A percentile compares a stretch with the other conserved stretches of the same genome.
These are phyloP conservation scores for Pseudocercospora fijiensis DNA, from an alignment of 2,329 filamentous ascomycete genomes.

Conservation along the genomic window DNA sequence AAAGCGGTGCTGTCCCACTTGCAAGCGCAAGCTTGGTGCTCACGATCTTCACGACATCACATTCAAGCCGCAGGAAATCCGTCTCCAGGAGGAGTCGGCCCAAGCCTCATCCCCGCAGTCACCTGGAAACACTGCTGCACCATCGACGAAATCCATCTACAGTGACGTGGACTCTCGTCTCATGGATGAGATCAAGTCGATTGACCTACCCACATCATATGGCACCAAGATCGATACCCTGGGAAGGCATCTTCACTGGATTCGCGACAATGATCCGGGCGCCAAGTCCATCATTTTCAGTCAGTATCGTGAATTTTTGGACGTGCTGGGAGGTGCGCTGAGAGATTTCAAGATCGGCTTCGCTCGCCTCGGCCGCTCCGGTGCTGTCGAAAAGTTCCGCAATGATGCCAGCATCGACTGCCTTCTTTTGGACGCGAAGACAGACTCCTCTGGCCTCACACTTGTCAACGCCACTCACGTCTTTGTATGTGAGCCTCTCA, in stretches of 20 bases:
- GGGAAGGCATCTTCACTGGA: slow-evolving; percentile 75
- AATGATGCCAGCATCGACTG: slow-evolving; percentile 71
- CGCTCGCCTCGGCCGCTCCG: slow-evolving; percentile 65
- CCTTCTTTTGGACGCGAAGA: slow-evolving; percentile 85
- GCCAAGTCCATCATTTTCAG: slow-evolving; percentile 94
- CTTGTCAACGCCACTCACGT: slow-evolving; percentile 91
- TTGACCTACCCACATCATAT: slow-evolving; percentile 69
- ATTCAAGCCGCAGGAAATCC: slow-evolving; percentile 72
- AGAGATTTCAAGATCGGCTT: slow-evolving; percentile 69
- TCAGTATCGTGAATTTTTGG: slow-evolving; percentile 80
- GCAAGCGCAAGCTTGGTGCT: slow-evolving; percentile 66
- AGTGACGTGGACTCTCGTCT: slow-evolving; percentile 69
- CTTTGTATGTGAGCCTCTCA: slow-evolving; percentile 87
- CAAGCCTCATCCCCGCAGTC: slow-evolving; percentile 16
- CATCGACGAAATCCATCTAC: slow-evolving; percentile 61
- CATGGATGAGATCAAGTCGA: slow-evolving; percentile 75
- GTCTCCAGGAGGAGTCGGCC: slow-evolving; percentile 59
- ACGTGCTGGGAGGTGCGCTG: slow-evolving; percentile 70
- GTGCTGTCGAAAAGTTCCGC: slow-evolving; percentile 75
- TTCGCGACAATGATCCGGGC: slow-evolving; percentile 78
- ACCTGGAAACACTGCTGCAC: background rate
- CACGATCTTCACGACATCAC: slow-evolving; percentile 81
- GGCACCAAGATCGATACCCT: slow-evolving; percentile 84
- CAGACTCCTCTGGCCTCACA: slow-evolving; percentile 84
- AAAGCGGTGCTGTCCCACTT: slow-evolving; percentile 77